Percentiles rank a stretch among this genome's conserved stretches.
These are phyloP conservation scores for Leishmania guyanensis DNA, from an alignment of 208 protist genomes.

Conservation along the genomic window DNA sequence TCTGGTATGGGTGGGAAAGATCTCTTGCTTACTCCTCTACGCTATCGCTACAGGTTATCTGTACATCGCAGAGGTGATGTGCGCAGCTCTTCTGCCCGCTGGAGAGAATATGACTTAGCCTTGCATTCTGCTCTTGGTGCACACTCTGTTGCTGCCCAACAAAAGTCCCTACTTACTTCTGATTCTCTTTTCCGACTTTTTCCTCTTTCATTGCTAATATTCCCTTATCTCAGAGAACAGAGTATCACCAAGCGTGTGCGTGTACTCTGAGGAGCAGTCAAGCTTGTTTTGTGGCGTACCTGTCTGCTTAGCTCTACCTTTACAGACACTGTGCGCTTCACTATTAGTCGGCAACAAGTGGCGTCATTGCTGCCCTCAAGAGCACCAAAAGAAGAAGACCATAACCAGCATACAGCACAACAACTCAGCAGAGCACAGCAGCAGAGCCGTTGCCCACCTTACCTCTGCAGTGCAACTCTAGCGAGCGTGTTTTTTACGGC, in stretches of 20 bases:
- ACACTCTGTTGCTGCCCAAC: not conserved
- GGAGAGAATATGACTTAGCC: not conserved
- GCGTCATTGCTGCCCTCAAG: not conserved
- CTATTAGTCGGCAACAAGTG: not conserved
- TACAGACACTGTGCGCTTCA: not conserved
- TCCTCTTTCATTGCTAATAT: not conserved
- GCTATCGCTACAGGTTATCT: not conserved
- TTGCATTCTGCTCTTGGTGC: slow-evolving; percentile 7
- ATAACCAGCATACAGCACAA: not conserved
- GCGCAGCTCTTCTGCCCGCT: not conserved
- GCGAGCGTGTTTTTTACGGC: not conserved
- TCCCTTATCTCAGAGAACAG: not conserved
- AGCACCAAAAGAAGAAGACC: not conserved
- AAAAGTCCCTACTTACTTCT: not conserved
- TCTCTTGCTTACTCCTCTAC: not conserved
- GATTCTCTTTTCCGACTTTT: slow-evolving; percentile 6
- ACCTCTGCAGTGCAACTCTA: not conserved
- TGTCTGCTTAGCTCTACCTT: not conserved
- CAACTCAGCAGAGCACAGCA: not conserved
- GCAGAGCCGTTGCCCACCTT: not conserved
- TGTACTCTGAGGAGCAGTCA: not conserved
- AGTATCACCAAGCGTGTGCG: not conserved
- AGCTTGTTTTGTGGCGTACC: not conserved
- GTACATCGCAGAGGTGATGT: not conserved
- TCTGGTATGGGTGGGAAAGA: not conserved